Base-by-base conservation (phyloP, 495 filamentous ascomycete genomes). In the Oidiodendron maius region DNA sequence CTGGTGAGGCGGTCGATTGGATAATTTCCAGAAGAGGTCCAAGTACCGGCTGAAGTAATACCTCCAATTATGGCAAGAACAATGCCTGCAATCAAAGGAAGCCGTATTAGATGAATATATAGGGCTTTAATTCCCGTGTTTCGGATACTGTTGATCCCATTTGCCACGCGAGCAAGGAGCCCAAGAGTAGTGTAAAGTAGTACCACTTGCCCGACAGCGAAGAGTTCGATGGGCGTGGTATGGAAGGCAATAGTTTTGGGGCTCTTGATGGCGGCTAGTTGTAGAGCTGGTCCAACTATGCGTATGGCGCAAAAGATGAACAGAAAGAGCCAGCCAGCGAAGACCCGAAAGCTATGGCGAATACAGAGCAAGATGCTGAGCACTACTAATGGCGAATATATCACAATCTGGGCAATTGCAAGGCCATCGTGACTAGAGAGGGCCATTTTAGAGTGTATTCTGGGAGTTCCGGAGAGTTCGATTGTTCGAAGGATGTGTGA, bases 301-400 rank as follows among this genome's bases (percentile, higher is more conserved):
- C 32, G 32, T 9, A 51, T 30, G 11, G 20, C 21, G 30, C 39
- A 26, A 17, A 44, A 45, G 3, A 51, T 3, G 4, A 39, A 10
- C 4, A 51, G 34, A 30, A 51, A 44, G 3, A 51, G 2, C 40
- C 32, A 51, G 12, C 32, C 34, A 8, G 26, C 40, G n/a, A 23
- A 16, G 16, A 25, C 23, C 1, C 32, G 24, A 25, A 18, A 45
- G n/a, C 41, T 20, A 45, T 51, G 48, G 4, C 48, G 32, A 18
- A 39, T 16, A 36, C 40, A 44, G 5, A 44, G 20, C 16, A 51
- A 40, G 3, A 44, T 25, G 30, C 26, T 39, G 23, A 30, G 1
- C 12, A 44, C n/a, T 9, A 21, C 15, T 3, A 22, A 20, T 28
- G 41, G 48, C 21, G 30, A 17, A 17, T 51, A 51, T 20, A 51